phyloP scores from a whole-genome alignment of 2,329 filamentous ascomycete genomes.

The Calonectria leucothoes region DNA sequence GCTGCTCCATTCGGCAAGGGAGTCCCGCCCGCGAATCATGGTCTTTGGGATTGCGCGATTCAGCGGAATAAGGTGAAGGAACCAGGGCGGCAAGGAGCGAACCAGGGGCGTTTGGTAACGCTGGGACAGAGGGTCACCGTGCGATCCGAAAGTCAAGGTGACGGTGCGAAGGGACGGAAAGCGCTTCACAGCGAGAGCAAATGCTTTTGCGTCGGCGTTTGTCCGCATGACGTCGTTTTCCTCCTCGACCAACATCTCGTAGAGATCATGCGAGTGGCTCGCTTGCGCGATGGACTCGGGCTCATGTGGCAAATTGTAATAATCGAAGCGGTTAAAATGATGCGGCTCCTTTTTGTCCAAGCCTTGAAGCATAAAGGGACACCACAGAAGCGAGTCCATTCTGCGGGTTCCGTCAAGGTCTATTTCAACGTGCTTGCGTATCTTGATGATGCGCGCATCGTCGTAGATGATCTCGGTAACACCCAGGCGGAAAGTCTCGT shows the following conservation, averaged over 20 bases:
- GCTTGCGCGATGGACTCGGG: neutral
- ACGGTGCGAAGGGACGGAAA: neutral
- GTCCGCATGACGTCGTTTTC: neutral
- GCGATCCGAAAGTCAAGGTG: neutral
- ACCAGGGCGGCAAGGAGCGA: neutral
- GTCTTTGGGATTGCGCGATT: neutral
- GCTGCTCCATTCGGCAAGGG: neutral
- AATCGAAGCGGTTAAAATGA: neutral
- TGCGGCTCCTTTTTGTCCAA: neutral
- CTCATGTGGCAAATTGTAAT: neutral
- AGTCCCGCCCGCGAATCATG: neutral
- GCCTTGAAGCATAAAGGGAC: neutral
- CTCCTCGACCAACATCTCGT: neutral
- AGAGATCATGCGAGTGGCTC: neutral
- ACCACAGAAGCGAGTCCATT: neutral
- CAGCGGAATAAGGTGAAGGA: neutral
- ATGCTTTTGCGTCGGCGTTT: neutral
- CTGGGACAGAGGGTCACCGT: neutral
- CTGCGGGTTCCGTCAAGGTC: neutral
- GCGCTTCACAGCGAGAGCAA: neutral
- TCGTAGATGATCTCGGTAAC: conserved; percentile 55
- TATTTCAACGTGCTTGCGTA: neutral
- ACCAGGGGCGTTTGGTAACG: neutral
- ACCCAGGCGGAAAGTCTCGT: conserved; percentile 45
- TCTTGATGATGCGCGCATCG: conserved; percentile 34